Base-by-base conservation (phyloP, 2,329 filamentous ascomycete species). In the Fusarium abutilonis region DNA sequence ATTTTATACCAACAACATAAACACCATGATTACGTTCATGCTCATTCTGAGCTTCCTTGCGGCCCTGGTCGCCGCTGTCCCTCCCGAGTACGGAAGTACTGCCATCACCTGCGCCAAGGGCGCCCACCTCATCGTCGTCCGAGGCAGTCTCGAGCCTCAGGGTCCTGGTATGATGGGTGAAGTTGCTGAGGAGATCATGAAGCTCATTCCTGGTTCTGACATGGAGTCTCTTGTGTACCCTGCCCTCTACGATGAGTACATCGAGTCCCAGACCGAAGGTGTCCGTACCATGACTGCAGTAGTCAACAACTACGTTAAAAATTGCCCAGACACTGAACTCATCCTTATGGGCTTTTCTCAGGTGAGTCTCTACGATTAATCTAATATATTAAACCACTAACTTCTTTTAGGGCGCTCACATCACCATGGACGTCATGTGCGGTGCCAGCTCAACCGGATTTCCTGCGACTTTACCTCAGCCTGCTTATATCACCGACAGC, bases 291-390 rank as follows among this genome's bases (percentile, higher is more conserved):
- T 70, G 52, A 57, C n/a, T 2, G 31, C 47, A 0, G 19, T 68
- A 0, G 38, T 70, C 8, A 31, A 36, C 10, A 35, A 51, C 17
- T 70, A 62, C 4, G 58, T 43, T 0, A 40, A 55, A 21, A 45
- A 45, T 7, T 70, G 68, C 4, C 68, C 68, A 0, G 6, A 46
- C 0, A 65, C 68, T 1, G 52, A 67, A 13, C 11, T 70, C 0
- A 45, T 70, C 4, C 40, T 70, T 3, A 56, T 70, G 46, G 68
- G 68, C 0, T 70, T 54, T 39, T 65, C 61, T 0, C 62, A 64
- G 48, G 62, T 42, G 54, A 53, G 14, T n/a, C 4, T 2, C 14
- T 2, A 1, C 34, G 2, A 6, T 9, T 4, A 9, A 4, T 4
- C 23, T 26, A 4, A 1, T 9, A 4, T 9, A 15, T 19, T 5